Evolutionary conservation across 116 monocot genomes (phyloP).

Genomic region (Dioscorea cayenensis): DNA sequence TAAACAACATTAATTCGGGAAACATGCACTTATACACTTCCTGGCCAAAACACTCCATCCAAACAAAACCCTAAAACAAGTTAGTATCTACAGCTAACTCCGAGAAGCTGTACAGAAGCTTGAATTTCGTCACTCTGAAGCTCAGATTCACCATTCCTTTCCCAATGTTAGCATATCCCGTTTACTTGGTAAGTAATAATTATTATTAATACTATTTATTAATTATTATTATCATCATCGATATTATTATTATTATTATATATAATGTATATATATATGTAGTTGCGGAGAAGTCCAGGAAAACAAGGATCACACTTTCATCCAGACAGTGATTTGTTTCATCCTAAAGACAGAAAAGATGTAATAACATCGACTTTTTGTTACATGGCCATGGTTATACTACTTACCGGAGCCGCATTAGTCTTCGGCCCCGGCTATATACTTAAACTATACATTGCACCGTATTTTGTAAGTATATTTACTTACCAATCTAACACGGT

Average conservation of each 20-base stretch:
- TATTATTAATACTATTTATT: too few species aligned
- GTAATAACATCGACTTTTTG: slow-evolving; percentile 68
- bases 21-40: too few species aligned
- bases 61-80: too few species aligned
- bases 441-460: slow-evolving; percentile 64
- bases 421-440: slow-evolving; percentile 46
- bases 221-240: background rate
- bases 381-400: slow-evolving; percentile 46
- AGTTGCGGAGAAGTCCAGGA: slow-evolving; percentile 71
- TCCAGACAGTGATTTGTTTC: slow-evolving; percentile 63
- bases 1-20: too few species aligned
- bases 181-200: slow-evolving; percentile 40
- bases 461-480: slow-evolving; percentile 36
- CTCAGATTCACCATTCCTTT: slow-evolving; percentile 56
- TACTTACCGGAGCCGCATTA: slow-evolving; percentile 41
- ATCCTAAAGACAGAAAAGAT: slow-evolving; percentile 67
- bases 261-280: background rate
- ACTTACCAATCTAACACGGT: too few species aligned
- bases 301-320: slow-evolving; percentile 78
- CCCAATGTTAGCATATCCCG: slow-evolving; percentile 54
- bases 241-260: background rate
- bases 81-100: too few species aligned
- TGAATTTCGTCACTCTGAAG: slow-evolving; percentile 21
- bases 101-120: too few species aligned
- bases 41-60: too few species aligned